Conservation (phyloP, 225 moss, liverwort and hornwort genomes). For the Physcomitrium patens region DNA sequence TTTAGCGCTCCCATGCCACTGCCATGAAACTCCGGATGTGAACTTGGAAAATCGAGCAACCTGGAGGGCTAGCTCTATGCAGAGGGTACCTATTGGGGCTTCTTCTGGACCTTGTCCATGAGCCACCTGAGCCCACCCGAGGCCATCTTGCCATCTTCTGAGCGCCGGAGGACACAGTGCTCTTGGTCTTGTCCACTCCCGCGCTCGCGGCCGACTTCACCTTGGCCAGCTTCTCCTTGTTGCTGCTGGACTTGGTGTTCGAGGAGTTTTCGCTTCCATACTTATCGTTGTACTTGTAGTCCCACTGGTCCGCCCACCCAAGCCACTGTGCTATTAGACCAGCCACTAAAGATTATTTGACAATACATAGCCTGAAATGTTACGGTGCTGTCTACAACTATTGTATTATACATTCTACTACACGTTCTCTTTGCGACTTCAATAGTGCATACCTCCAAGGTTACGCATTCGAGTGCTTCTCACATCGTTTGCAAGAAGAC, state of each 20-base stretch:
- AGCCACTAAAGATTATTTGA: too few relatives aligned
- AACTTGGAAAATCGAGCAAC: neutral
- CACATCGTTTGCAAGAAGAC: too few relatives aligned
- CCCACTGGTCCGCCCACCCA: constrained; percentile 72
- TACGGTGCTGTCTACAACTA: too few relatives aligned
- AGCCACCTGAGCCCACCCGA: constrained; percentile 58
- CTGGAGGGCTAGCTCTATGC: constrained; percentile 10
- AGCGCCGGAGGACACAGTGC: constrained; percentile 36
- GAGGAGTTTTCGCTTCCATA: constrained; percentile 26
- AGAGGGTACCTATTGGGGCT: constrained; percentile 29
- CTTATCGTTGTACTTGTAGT: constrained; percentile 58
- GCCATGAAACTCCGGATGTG: too few relatives aligned
- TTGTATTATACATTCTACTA: too few relatives aligned
- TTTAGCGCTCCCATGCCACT: too few relatives aligned
- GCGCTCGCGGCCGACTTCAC: constrained; percentile 48
- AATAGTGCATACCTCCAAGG: too few relatives aligned
- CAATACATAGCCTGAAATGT: too few relatives aligned
- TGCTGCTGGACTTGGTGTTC: constrained; percentile 9
- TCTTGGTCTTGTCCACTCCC: constrained; percentile 59
- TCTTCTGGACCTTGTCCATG: constrained; percentile 60
- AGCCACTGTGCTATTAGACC: too few relatives aligned
- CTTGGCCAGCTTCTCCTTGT: constrained; percentile 49
- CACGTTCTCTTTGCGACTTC: too few relatives aligned
- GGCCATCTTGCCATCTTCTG: constrained; percentile 50
- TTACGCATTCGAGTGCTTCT: too few relatives aligned